Conservation (phyloP, 2,329 filamentous ascomycete species). For the Leptographium galeiforme region DNA sequence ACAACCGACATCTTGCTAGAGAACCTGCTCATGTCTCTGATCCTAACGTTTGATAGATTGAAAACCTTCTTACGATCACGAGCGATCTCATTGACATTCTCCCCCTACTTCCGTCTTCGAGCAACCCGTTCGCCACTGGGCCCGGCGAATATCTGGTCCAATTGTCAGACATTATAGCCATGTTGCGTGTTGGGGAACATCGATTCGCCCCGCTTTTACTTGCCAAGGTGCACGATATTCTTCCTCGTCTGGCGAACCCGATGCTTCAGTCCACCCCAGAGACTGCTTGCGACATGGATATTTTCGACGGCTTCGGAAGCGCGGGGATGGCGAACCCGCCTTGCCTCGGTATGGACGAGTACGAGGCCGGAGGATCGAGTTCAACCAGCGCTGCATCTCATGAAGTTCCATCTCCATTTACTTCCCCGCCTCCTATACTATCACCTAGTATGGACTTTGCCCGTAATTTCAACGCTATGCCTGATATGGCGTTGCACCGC, state of each 20-base stretch:
- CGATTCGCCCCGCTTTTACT: slow-evolving; percentile 67
- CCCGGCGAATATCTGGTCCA: slow-evolving; percentile 63
- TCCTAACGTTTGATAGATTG: slow-evolving; percentile 35
- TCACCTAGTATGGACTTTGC: slow-evolving; percentile 38
- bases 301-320: slow-evolving; percentile 54
- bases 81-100: slow-evolving; percentile 63
- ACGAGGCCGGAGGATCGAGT: slow-evolving; percentile 30
- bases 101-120: slow-evolving; percentile 45
- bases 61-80: slow-evolving; percentile 68
- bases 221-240: slow-evolving; percentile 59
- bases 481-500: slow-evolving; percentile 41
- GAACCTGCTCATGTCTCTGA: neutral
- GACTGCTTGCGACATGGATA: slow-evolving; percentile 38
- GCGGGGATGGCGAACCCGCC: slow-evolving; percentile 45
- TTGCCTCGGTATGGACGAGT: slow-evolving; percentile 32
- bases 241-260: slow-evolving; percentile 49
- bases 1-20: neutral
- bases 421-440: slow-evolving; percentile 38
- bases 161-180: slow-evolving; percentile 52
- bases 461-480: slow-evolving; percentile 34
- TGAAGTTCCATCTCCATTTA: slow-evolving; percentile 37
- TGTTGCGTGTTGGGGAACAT: slow-evolving; percentile 61
- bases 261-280: slow-evolving; percentile 47
- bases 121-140: slow-evolving; percentile 49
- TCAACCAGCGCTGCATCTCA: slow-evolving; percentile 19